Base-by-base conservation (phyloP, 768 basidiomycete species). In the Suillus occidentalis region DNA sequence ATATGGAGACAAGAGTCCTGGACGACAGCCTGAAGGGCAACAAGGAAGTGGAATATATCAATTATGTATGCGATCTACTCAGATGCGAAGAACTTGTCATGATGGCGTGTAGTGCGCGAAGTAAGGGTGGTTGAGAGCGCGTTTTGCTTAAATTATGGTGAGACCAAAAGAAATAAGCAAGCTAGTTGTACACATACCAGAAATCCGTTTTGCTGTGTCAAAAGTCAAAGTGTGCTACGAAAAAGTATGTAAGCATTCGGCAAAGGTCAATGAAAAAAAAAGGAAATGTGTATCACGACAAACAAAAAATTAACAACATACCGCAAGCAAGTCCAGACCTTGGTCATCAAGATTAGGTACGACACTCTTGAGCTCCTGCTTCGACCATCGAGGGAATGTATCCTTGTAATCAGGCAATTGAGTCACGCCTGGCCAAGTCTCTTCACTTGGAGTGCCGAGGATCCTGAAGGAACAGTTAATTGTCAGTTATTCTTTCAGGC, bases 321-420 rank as follows among this genome's bases (percentile, higher is more conserved):
- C 92, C 82, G 87, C 85, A 34, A 97, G 80, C 66, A 96, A 76
- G 70, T 97, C 95, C 60, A 94, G 77, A n/a, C 93, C 95, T 63
- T 78, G 81, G 13, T 86, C 84, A 72, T 95, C 94, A 58, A 98
- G 78, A 52, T 85, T 83, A 20, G 88, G 85, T 14, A 96, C 89
- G 28, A 82, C 83, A 73, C 75, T 81, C 71, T 72, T 77, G 37
- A 99, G 79, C 64, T 95, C 91, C 69, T 92, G 89, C 47, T 81
- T 79, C 39, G 86, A 85, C 97, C 97, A 99, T 76, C 94, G 93
- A 0, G 97, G 97, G 86, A 99, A 99, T 10, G 96, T 90, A 5
- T 93, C 76, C 80, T 99, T 99, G 83, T 97, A 99, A 75, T 99
- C 97, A 3, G 97, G 95, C 61, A 99, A 78, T 60, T 83, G 79